Conservation (phyloP, 345 rosid genomes). For the Eucalyptus globulus region DNA sequence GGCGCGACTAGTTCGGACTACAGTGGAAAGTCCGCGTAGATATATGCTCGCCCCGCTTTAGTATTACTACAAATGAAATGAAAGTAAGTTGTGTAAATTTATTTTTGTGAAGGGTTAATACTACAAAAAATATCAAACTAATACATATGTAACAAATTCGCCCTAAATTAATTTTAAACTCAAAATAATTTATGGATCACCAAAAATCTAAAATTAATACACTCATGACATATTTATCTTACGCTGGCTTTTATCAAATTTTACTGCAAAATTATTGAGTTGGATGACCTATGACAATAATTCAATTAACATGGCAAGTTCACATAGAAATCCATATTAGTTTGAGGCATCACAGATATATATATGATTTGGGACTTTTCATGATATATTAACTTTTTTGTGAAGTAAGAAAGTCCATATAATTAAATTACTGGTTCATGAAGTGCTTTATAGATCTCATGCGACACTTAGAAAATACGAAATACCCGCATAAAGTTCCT, state of each 20-base stretch:
- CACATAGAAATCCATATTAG: too few relatives aligned
- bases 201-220: too few relatives aligned
- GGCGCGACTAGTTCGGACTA: background rate
- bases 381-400: background rate
- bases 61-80: background rate
- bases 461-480: background rate
- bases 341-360: too few relatives aligned
- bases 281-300: background rate
- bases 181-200: background rate
- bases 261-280: too few relatives aligned
- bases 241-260: background rate
- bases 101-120: background rate
- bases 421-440: background rate
- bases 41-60: background rate
- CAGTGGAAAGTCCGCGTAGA: background rate
- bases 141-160: rapidly evolving
- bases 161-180: background rate
- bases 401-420: background rate
- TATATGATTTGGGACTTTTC: background rate
- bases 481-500: background rate
- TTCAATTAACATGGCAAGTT: background rate
- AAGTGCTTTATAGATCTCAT: background rate
- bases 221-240: rapidly evolving
- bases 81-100: background rate
- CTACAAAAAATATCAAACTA: rapidly evolving